Conservation (phyloP, 805 yeast species). For the Saccharomyces kudriavzevii region DNA sequence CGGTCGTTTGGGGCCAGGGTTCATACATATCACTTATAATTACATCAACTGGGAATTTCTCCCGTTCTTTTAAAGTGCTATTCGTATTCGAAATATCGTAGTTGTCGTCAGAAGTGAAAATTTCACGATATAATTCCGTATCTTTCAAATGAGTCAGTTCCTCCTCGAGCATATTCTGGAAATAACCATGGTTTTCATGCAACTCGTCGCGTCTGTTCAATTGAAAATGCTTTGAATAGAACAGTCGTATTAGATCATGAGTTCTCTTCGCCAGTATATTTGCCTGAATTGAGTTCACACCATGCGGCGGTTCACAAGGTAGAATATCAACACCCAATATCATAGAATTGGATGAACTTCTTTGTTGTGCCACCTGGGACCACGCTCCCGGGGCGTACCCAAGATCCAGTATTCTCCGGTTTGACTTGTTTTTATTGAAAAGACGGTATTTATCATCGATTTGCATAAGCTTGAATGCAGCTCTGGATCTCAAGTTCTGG, state of each 20-base stretch:
- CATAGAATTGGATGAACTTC: constrained; percentile 42
- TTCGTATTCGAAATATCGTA: background rate
- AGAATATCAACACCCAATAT: constrained; percentile 79
- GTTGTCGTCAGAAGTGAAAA: constrained; percentile 16
- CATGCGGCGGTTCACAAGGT: constrained; percentile 69
- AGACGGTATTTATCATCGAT: constrained; percentile 57
- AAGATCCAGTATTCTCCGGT: constrained; percentile 66
- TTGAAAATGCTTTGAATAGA: constrained; percentile 34
- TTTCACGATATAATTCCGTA: constrained; percentile 24
- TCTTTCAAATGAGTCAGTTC: constrained; percentile 15
- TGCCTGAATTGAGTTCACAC: constrained; percentile 78
- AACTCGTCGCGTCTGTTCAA: constrained; percentile 31
- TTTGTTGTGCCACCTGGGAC: constrained; percentile 72
- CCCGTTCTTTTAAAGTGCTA: constrained; percentile 5
- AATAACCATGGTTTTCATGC: constrained; percentile 22
- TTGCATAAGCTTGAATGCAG: constrained; percentile 82
- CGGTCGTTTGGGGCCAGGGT: constrained; percentile 45
- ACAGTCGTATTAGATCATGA: constrained; percentile 45
- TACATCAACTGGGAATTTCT: constrained; percentile 46
- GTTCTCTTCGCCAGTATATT: constrained; percentile 67
- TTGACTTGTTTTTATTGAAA: constrained; percentile 35
- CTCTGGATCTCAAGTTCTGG: constrained; percentile 65
- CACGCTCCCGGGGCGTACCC: constrained; percentile 95
- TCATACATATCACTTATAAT: constrained; percentile 80
- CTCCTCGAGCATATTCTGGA: constrained; percentile 15